Evolutionary conservation across 495 filamentous ascomycete genomes (phyloP).

Genomic region (Cercophora samala): DNA sequence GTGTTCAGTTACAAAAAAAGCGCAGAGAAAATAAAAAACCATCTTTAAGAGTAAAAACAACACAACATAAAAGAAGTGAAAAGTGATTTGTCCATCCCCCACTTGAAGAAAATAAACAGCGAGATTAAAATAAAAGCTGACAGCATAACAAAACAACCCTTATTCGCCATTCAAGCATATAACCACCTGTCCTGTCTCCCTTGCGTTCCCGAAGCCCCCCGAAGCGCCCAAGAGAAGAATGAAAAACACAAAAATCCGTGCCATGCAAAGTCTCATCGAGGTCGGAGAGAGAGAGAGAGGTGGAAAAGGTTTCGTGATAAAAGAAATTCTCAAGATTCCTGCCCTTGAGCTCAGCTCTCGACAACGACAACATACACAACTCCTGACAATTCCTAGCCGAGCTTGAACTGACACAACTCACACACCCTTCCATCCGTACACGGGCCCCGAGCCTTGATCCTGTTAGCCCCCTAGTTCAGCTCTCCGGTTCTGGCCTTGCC

Average conservation of each 20-base stretch:
- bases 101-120: not conserved
- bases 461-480: conserved; percentile 1
- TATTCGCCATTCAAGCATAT: not conserved
- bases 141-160: not conserved
- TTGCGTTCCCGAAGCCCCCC: not conserved
- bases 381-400: not conserved
- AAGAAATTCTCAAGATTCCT: not conserved
- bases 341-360: not conserved
- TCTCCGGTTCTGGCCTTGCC: conserved; percentile 71
- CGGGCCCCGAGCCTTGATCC: not conserved
- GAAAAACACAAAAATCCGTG: not conserved
- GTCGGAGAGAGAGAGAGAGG: not conserved
- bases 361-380: not conserved
- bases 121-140: not conserved
- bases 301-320: not conserved
- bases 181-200: not conserved
- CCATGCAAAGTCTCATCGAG: not conserved
- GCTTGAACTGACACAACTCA: not conserved
- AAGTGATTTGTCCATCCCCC: not conserved
- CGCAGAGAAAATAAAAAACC: not conserved
- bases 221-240: not conserved
- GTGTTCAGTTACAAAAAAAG: not conserved
- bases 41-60: not conserved
- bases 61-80: not conserved
- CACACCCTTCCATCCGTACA: not conserved